phyloP scores from a whole-genome alignment of 2,329 filamentous ascomycete genomes.

The Xylaria polymorpha region DNA sequence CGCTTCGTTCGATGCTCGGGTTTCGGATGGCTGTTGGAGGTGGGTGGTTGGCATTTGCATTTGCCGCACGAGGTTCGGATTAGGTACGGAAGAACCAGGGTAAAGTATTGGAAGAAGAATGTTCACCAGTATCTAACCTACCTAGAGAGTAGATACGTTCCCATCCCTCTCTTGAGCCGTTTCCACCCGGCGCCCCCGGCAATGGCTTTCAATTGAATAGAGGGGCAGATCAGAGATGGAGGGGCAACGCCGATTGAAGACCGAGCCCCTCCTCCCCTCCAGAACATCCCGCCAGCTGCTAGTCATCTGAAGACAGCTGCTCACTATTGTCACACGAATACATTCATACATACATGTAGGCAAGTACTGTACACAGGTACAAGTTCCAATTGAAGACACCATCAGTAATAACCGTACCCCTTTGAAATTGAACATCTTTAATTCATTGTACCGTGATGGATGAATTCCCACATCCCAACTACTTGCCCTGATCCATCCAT shows the following conservation, averaged over 20 bases:
- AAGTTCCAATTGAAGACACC: too few species aligned
- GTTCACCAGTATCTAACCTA: too few species aligned
- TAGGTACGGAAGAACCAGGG: background rate
- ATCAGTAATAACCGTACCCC: too few species aligned
- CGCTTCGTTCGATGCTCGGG: background rate
- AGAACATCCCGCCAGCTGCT: background rate
- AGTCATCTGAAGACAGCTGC: background rate
- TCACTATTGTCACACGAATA: background rate
- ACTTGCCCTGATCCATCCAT: background rate
- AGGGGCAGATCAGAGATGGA: conserved; percentile 14
- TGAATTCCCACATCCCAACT: background rate
- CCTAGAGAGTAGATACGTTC: background rate
- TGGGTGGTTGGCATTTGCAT: background rate
- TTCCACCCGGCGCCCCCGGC: conserved; percentile 39
- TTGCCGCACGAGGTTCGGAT: background rate
- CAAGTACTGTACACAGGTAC: background rate
- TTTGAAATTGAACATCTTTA: background rate
- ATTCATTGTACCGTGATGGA: background rate
- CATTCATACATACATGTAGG: too few species aligned
- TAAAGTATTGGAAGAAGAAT: background rate
- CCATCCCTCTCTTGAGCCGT: conserved; percentile 39
- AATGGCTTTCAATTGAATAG: background rate
- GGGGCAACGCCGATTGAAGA: conserved; percentile 37
- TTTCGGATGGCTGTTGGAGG: background rate
- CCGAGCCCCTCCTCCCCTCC: conserved; percentile 9